phyloP scores from a whole-genome alignment of 768 basidiomycete species.

The Russula sp. region DNA sequence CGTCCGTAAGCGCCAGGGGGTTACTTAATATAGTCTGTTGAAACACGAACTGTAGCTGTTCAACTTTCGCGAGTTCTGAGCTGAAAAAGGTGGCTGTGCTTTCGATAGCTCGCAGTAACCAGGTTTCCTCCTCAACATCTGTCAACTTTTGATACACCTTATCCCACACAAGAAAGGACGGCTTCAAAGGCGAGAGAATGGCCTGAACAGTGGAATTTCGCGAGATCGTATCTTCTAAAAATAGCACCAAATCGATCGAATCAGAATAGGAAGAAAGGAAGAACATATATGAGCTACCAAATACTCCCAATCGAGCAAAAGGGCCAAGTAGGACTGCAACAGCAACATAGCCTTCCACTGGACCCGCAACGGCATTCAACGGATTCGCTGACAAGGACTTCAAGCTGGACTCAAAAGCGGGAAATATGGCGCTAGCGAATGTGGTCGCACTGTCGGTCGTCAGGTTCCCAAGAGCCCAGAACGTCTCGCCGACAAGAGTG shows the following conservation, averaged over 20 bases:
- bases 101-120: conserved; percentile 67
- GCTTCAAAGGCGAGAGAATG: conserved; percentile 52
- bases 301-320: conserved; percentile 42
- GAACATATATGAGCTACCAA: conserved; percentile 40
- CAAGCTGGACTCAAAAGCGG: conserved; percentile 62
- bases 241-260: conserved; percentile 18
- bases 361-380: conserved; percentile 52
- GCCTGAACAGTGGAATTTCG: conserved; percentile 44
- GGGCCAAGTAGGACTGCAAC: conserved; percentile 63
- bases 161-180: conserved; percentile 84
- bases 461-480: conserved; percentile 44
- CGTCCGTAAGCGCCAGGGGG: neutral
- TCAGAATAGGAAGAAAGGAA: conserved; percentile 17
- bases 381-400: conserved; percentile 61
- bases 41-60: conserved; percentile 46
- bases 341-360: conserved; percentile 83
- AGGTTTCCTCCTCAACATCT: conserved; percentile 57
- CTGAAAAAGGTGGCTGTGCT: conserved; percentile 44
- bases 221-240: conserved; percentile 43
- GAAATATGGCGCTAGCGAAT: conserved; percentile 51
- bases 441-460: conserved; percentile 38
- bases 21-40: neutral
- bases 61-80: conserved; percentile 47
- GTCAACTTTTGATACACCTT: conserved; percentile 74
- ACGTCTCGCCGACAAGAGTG: conserved; percentile 51